Evolutionary conservation across 1,284 basidiomycete genomes (phyloP).

Genomic region (Bondarzewia mesenterica): DNA sequence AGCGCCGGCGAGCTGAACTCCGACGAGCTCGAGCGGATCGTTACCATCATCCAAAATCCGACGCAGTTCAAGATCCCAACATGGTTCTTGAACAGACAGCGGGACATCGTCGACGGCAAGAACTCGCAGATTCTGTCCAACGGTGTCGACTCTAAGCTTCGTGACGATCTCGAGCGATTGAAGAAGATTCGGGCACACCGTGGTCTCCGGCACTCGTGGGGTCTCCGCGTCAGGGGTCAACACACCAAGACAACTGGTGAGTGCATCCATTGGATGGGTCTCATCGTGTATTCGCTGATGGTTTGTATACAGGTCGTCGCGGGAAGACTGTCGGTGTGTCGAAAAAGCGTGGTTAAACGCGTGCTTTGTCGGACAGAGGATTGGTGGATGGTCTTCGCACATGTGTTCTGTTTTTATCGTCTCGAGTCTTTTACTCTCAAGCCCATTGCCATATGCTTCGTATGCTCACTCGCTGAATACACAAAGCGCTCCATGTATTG

Average conservation of each 20-base stretch:
- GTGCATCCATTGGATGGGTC: slow-evolving; percentile 18
- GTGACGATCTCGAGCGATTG: slow-evolving; percentile 96
- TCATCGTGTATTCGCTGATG: background rate
- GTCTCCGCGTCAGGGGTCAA: slow-evolving; percentile 91
- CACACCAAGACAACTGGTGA: slow-evolving; percentile 98
- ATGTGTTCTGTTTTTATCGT: background rate
- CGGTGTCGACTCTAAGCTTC: slow-evolving; percentile 95
- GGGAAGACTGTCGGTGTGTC: slow-evolving; percentile 92
- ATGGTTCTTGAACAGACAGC: slow-evolving; percentile 99
- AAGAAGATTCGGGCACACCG: slow-evolving; percentile 99
- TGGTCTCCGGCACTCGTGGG: slow-evolving; percentile 98
- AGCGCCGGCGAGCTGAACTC: slow-evolving; percentile 94
- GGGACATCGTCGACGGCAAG: slow-evolving; percentile 97
- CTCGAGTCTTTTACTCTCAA: background rate
- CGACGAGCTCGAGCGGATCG: slow-evolving; percentile 96
- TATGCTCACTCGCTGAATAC: background rate
- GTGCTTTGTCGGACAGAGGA: slow-evolving; percentile 6
- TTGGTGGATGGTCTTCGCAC: background rate
- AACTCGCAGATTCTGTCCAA: slow-evolving; percentile 96
- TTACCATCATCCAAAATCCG: slow-evolving; percentile 99
- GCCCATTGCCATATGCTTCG: background rate
- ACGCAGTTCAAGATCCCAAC: slow-evolving; percentile 99
- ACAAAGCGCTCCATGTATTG: too few species aligned
- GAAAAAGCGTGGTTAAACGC: slow-evolving; percentile 77
- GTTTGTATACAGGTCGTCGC: slow-evolving; percentile 58